Base-by-base conservation (phyloP, 768 basidiomycete genomes). In the Clathrus columnatus region DNA sequence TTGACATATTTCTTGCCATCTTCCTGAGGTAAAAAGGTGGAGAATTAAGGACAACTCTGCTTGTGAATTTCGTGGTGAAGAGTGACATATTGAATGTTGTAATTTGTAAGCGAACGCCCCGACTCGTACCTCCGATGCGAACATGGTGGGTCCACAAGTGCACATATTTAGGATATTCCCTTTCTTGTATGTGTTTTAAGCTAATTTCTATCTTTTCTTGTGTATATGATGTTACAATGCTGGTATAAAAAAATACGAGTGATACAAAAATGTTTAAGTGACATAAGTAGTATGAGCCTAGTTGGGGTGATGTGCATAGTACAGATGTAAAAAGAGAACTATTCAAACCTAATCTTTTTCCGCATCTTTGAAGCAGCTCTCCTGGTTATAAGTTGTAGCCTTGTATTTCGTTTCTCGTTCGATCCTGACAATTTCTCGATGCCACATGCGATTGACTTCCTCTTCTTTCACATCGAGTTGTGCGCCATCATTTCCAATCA, bases 381-480 rank as follows among this genome's bases (percentile, higher is more conserved):
- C 49, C 11, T 36, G 20, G 7, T 20, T 50, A 30, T 50, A 26
- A 20, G 23, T n/a, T n/a, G 36, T 36, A 11, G 29, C n/a, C 26
- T 24, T 59, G 1, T 43, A 23, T 32, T 57, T 50, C 17, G 30
- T 49, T 36, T 59, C 58, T 28, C 55, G 48, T 23, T 32, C 55
- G 21, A 60, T 58, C 29, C 51, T 45, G 7, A 27, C 45, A 16
- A 57, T 49, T 44, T 60, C 59, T 10, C 45, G 43, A 21, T 51
- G 50, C 59, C 58, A 60, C 17, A 60, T 44, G 21, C 28, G 26
- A 14, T 36, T 57, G 26, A 60, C 50, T 24, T 60, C 59, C 45
- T 51, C 28, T 36, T 60, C 59, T 32, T 32, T 43, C 24, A 55
- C 51, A 20, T 53, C 43, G 7, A 53, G 20, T 6, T 27, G 16